Percentiles rank a stretch among this genome's conserved stretches.
Conservation (phyloP, 257 asterid genomes). For the Nicotiana otophora region DNA sequence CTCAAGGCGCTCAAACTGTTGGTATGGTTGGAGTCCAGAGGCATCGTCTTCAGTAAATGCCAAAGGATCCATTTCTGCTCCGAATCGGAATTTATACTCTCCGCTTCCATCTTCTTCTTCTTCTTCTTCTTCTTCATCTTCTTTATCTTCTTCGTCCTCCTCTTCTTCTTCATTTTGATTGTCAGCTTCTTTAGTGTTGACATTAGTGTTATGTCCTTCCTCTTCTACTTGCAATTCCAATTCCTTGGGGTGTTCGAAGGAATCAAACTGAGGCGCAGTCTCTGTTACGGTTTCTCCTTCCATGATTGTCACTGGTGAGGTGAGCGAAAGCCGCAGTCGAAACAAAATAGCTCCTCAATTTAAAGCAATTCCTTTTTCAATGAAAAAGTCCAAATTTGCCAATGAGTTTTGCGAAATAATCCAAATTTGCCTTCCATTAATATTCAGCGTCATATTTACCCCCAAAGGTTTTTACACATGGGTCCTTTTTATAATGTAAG, state of each 20-base stretch:
- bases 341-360: neutral
- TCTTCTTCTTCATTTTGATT: conserved; percentile 26
- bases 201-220: conserved; percentile 10
- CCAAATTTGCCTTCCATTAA: too few relatives aligned
- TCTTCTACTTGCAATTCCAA: conserved; percentile 27
- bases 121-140: conserved; percentile 44
- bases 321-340: neutral
- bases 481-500: too few relatives aligned
- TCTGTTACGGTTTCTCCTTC: neutral
- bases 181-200: conserved; percentile 19
- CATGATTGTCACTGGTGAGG: neutral
- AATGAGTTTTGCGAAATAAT: too few relatives aligned
- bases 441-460: too few relatives aligned
- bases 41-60: conserved; percentile 58
- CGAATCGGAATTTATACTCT: conserved; percentile 51
- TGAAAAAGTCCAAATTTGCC: too few relatives aligned
- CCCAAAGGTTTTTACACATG: too few relatives aligned
- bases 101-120: conserved; percentile 43
- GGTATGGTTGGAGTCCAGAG: conserved; percentile 60
- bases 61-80: conserved; percentile 68
- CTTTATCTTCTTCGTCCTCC: conserved; percentile 18
- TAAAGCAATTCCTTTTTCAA: neutral
- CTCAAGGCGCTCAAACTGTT: conserved; percentile 61
- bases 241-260: conserved; percentile 37
- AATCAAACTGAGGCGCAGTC: conserved; percentile 17